Conservation (phyloP, 768 basidiomycete genomes). For the Fistulinella prunicolor region DNA sequence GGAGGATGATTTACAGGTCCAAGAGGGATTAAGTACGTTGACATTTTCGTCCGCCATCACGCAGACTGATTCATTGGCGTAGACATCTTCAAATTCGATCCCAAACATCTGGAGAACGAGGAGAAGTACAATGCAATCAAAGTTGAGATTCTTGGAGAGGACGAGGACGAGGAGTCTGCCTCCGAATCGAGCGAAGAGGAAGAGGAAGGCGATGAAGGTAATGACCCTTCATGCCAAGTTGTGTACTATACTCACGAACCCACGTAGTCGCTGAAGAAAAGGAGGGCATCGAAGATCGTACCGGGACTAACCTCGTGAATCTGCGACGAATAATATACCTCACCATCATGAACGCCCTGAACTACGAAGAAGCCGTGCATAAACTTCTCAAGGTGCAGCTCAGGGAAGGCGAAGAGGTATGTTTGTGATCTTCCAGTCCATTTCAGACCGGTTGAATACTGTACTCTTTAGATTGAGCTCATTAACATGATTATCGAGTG, state of each 20-base stretch:
- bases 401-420: conserved; percentile 90
- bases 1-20: conserved; percentile 91
- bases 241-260: conserved; percentile 22
- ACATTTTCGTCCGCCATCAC: not conserved
- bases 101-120: conserved; percentile 86
- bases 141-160: conserved; percentile 89
- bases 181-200: conserved; percentile 63
- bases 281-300: conserved; percentile 90
- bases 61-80: conserved; percentile 10
- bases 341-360: conserved; percentile 98
- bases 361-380: conserved; percentile 98
- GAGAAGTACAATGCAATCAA: conserved; percentile 92
- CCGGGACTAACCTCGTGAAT: conserved; percentile 95
- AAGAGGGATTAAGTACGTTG: conserved; percentile 87
- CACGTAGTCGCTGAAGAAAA: conserved; percentile 65
- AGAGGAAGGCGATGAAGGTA: conserved; percentile 55
- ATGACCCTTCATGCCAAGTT: conserved; percentile 7
- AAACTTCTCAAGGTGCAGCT: conserved; percentile 93
- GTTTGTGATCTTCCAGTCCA: conserved; percentile 15
- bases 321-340: conserved; percentile 91
- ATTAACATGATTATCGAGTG: conserved; percentile 99
- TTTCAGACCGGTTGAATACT: not conserved
- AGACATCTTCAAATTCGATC: conserved; percentile 96
- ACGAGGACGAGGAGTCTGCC: conserved; percentile 69
- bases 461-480: conserved; percentile 71